Percentiles rank a stretch among this genome's conserved stretches.
These are phyloP conservation scores for Coemansia sp. DNA, from an alignment of 192 early-diverging fungal genomes.

Conservation along the genomic window DNA sequence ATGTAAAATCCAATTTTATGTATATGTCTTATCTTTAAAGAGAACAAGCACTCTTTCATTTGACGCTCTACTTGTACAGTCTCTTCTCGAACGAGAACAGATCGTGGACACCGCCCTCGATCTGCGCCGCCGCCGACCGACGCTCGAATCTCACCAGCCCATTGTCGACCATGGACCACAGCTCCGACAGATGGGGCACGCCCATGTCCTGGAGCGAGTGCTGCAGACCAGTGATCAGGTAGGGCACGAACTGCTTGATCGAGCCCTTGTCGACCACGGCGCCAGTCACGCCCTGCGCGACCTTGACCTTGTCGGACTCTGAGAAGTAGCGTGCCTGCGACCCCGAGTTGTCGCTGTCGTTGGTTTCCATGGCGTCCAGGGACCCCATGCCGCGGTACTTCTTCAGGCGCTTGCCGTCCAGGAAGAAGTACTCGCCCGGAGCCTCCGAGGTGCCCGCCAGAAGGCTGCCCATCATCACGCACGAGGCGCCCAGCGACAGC, in stretches of 20 bases:
- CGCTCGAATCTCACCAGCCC: conserved; percentile 91
- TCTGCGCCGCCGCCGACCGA: conserved; percentile 88
- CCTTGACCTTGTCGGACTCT: conserved; percentile 96
- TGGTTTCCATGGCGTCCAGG: conserved; percentile 88
- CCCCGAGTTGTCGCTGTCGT: conserved; percentile 61
- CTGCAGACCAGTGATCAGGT: conserved; percentile 90
- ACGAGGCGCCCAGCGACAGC: conserved; percentile 87
- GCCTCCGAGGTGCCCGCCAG: conserved; percentile 94
- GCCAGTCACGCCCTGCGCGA: conserved; percentile 97
- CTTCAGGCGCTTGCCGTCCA: conserved; percentile 95
- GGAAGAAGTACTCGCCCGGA: conserved; percentile 98
- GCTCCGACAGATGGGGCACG: conserved; percentile 58
- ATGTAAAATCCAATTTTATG: too few species aligned
- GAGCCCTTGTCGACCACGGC: conserved; percentile 97
- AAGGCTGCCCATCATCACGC: conserved; percentile 98
- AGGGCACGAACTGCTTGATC: conserved; percentile 89
- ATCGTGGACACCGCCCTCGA: conserved; percentile 95
- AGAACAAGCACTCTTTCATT: neutral
- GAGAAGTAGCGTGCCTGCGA: conserved; percentile 91
- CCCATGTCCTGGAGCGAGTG: conserved; percentile 98
- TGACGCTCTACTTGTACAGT: conserved; percentile 51
- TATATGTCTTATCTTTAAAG: too few species aligned
- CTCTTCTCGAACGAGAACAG: conserved; percentile 81
- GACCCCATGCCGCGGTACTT: conserved; percentile 99
- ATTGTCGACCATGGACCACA: conserved; percentile 62